These are phyloP conservation scores for Colletotrichum sp. DNA, from an alignment of 2,329 filamentous ascomycete species.

Conservation along the genomic window DNA sequence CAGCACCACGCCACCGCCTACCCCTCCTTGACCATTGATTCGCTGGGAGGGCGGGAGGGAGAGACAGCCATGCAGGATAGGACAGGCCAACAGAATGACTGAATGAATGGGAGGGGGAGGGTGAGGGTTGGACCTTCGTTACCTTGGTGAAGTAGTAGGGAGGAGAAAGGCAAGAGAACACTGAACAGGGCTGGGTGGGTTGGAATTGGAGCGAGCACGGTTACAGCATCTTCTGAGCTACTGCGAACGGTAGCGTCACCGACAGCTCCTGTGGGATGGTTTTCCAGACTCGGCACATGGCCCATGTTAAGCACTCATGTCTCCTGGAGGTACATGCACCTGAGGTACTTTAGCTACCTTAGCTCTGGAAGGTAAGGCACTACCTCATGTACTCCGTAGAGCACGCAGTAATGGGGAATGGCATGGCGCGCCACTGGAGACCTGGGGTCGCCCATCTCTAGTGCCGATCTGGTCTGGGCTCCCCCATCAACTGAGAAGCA, in stretches of 20 bases:
- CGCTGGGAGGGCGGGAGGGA: neutral
- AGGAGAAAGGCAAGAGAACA: neutral
- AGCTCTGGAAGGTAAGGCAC: neutral
- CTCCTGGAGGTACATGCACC: neutral
- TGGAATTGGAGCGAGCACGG: neutral
- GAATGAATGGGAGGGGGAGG: neutral
- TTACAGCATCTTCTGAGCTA: neutral
- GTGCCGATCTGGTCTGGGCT: conserved; percentile 6
- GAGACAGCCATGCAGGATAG: neutral
- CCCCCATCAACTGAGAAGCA: neutral
- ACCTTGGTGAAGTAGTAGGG: neutral
- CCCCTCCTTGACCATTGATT: too few species aligned
- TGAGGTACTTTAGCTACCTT: neutral
- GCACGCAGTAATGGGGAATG: neutral
- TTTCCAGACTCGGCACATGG: neutral
- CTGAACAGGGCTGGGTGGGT: neutral
- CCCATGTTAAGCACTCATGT: neutral
- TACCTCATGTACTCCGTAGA: neutral
- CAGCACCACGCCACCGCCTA: too few species aligned
- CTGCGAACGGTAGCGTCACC: neutral
- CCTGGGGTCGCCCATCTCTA: neutral
- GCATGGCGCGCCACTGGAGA: neutral
- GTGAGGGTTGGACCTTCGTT: neutral
- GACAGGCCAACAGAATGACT: neutral
- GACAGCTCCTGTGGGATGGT: neutral